Percentiles rank a stretch among this genome's conserved stretches.
These are phyloP conservation scores for Potentilla sterilis DNA, from an alignment of 306 rosid species.

Conservation along the genomic window DNA sequence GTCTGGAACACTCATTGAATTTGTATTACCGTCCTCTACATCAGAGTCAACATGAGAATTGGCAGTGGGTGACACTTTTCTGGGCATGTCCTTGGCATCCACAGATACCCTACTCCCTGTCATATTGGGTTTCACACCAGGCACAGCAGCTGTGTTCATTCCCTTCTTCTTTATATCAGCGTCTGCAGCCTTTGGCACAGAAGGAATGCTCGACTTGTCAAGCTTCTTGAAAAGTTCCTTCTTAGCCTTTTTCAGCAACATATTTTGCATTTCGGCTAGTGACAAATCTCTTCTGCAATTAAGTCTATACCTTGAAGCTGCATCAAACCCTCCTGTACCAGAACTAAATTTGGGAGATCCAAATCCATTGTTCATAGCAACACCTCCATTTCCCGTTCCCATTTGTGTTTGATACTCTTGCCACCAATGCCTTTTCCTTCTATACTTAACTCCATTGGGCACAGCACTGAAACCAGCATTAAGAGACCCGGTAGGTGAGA, in stretches of 20 bases:
- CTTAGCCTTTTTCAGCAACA: constrained; percentile 53
- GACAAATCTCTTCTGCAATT: constrained; percentile 39
- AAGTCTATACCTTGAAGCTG: constrained; percentile 32
- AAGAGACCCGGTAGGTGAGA: constrained; percentile 32
- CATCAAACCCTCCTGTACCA: constrained; percentile 38
- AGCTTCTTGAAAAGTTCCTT: constrained; percentile 56
- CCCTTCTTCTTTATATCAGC: constrained; percentile 33
- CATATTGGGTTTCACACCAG: constrained; percentile 31
- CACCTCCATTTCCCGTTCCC: constrained; percentile 34
- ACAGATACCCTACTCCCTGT: constrained; percentile 14
- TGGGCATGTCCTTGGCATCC: constrained; percentile 25
- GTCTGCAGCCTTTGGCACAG: constrained; percentile 24
- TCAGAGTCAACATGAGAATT: constrained; percentile 28
- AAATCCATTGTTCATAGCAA: constrained; percentile 25
- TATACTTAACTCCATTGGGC: constrained; percentile 36
- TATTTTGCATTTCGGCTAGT: constrained; percentile 38
- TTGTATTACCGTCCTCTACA: constrained; percentile 27
- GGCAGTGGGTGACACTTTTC: constrained; percentile 26
- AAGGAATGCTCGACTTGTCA: constrained; percentile 38
- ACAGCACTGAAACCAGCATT: constrained; percentile 29
- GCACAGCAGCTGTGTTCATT: constrained; percentile 16
- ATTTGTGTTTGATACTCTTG: constrained; percentile 25
- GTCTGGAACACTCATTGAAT: constrained; percentile 71
- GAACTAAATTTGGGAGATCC: constrained; percentile 39
- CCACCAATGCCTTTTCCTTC: constrained; percentile 36